Evolutionary conservation across 2,329 filamentous ascomycete genomes (phyloP).

Genomic region (Exophiala sideris): DNA sequence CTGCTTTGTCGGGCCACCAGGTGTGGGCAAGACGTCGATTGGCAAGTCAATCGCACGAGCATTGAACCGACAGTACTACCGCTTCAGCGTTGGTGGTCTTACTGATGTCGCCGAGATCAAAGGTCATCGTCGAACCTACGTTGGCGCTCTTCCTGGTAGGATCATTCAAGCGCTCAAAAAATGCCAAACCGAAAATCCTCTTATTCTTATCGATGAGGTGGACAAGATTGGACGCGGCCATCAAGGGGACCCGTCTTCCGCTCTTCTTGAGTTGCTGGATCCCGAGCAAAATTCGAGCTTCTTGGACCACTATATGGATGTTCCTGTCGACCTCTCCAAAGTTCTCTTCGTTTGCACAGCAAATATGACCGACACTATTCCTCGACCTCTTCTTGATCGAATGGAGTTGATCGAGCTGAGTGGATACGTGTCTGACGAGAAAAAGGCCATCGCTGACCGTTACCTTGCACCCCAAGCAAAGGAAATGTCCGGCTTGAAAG

Average conservation of each 20-base stretch:
- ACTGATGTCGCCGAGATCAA: constrained; percentile 99
- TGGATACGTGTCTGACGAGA: constrained; percentile 95
- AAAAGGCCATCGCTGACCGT: constrained; percentile 94
- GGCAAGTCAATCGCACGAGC: constrained; percentile 96
- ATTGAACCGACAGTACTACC: constrained; percentile 92
- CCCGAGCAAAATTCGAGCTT: constrained; percentile 98
- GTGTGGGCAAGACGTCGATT: constrained; percentile 98
- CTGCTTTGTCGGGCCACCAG: constrained; percentile 94
- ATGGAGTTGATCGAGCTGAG: constrained; percentile 98
- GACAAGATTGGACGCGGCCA: constrained; percentile 97
- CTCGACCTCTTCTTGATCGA: constrained; percentile 84
- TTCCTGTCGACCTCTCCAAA: constrained; percentile 94
- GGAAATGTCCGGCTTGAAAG: constrained; percentile 83
- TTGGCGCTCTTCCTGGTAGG: constrained; percentile 88
- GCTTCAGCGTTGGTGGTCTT: constrained; percentile 94
- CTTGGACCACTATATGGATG: constrained; percentile 97
- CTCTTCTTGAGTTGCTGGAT: constrained; percentile 87
- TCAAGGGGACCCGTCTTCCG: constrained; percentile 93
- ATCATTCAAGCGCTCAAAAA: constrained; percentile 99
- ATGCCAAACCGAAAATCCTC: constrained; percentile 95
- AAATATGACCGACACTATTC: constrained; percentile 98
- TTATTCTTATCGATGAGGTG: constrained; percentile 94
- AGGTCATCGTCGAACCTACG: constrained; percentile 92
- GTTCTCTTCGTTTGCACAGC: constrained; percentile 98
- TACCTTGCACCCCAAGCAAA: constrained; percentile 94